Conservation (phyloP, 1,284 basidiomycete genomes). For the Moesziomyces parantarcticus region DNA sequence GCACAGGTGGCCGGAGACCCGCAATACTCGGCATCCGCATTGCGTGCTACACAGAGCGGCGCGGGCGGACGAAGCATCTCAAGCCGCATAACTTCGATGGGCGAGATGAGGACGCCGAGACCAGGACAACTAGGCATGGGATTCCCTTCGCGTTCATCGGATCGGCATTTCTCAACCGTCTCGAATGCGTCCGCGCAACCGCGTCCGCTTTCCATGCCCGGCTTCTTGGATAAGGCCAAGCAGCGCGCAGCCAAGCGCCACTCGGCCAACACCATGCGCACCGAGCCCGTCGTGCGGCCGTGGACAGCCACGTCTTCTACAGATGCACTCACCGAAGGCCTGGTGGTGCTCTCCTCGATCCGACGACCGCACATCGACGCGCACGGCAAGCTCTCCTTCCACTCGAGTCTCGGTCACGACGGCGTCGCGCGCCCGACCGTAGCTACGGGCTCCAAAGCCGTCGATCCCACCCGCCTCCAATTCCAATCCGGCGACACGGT, state of each 20-base stretch:
- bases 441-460: conserved; percentile 15
- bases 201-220: neutral
- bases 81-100: neutral
- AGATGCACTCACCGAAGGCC: conserved; percentile 1
- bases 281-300: conserved; percentile 3
- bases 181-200: neutral
- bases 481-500: conserved; percentile 19
- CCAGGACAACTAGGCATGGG: conserved; percentile 27
- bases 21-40: conserved; percentile 30
- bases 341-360: conserved; percentile 24
- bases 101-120: conserved; percentile 23
- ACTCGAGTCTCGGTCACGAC: conserved; percentile 24
- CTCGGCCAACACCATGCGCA: neutral
- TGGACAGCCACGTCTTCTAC: conserved; percentile 14
- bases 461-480: neutral
- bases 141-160: conserved; percentile 19
- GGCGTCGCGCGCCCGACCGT: conserved; percentile 10
- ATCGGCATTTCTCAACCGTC: conserved; percentile 11
- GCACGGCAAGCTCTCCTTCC: conserved; percentile 4
- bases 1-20: conserved; percentile 22
- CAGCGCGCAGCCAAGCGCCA: conserved; percentile 11
- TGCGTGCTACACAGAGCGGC: conserved; percentile 3
- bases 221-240: conserved; percentile 22
- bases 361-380: conserved; percentile 2
- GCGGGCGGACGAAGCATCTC: neutral